These are phyloP conservation scores for Fonsecaea nubica DNA, from an alignment of 2,329 filamentous ascomycete genomes.

Conservation along the genomic window DNA sequence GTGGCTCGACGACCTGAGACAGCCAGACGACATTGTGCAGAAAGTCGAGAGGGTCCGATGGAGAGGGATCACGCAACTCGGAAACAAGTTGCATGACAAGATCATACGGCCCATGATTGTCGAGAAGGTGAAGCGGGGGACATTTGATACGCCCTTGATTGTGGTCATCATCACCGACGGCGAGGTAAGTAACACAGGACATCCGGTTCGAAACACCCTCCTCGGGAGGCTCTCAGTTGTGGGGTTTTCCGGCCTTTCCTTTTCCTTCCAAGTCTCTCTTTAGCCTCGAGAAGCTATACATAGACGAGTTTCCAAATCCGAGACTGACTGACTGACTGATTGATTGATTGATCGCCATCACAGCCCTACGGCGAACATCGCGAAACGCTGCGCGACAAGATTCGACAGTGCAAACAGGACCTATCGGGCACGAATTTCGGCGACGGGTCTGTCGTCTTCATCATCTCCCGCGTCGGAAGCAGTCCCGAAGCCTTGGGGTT, in stretches of 20 bases:
- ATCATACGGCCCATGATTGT: neutral
- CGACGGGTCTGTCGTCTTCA: neutral
- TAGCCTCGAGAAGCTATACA: too few species aligned
- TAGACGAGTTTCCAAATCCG: neutral
- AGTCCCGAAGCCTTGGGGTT: neutral
- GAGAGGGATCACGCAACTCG: neutral
- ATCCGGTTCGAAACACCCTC: neutral
- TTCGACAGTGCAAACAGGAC: conserved; percentile 1
- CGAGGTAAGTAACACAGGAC: neutral
- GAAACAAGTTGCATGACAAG: neutral
- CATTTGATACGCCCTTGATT: neutral
- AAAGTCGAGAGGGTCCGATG: neutral
- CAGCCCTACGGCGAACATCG: neutral
- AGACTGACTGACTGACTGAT: neutral
- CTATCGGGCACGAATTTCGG: neutral
- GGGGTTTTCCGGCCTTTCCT: neutral
- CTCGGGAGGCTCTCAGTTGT: neutral
- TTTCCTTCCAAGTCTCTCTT: too few species aligned
- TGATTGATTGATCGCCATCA: neutral
- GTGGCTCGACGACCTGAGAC: neutral
- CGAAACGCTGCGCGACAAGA: conserved; percentile 2
- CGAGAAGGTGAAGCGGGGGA: neutral
- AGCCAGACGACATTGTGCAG: neutral
- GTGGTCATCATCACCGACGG: conserved; percentile 4
- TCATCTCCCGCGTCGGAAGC: neutral